phyloP scores from a whole-genome alignment of 1,284 basidiomycete species.

The Crucibulum cyathiforme region DNA sequence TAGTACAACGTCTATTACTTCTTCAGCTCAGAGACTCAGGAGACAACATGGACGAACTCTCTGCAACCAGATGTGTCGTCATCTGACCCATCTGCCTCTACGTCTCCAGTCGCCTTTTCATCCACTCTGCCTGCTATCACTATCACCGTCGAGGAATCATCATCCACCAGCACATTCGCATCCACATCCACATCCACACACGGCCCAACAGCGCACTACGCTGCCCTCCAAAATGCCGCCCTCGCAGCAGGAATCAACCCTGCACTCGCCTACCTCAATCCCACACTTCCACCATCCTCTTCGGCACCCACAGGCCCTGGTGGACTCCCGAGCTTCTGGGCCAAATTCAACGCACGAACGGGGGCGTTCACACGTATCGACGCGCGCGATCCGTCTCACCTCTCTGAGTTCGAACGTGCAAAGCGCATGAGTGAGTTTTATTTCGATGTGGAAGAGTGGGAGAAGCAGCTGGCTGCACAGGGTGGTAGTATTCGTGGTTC shows the following conservation, averaged over 20 bases:
- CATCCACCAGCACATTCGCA: neutral
- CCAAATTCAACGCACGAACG: constrained; percentile 86
- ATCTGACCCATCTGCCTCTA: constrained; percentile 24
- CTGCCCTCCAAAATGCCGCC: constrained; percentile 66
- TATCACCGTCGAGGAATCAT: constrained; percentile 15
- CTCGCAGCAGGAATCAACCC: constrained; percentile 85
- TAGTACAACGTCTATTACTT: constrained; percentile 89
- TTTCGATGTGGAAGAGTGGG: constrained; percentile 87
- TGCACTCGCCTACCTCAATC: constrained; percentile 81
- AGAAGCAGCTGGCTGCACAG: constrained; percentile 69
- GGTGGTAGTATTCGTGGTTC: constrained; percentile 48
- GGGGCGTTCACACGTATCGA: constrained; percentile 76
- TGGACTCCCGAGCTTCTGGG: constrained; percentile 57
- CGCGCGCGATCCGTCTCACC: constrained; percentile 73
- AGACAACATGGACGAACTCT: constrained; percentile 92
- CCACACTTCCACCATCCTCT: constrained; percentile 57
- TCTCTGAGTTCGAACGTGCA: constrained; percentile 84
- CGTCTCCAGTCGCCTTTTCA: constrained; percentile 10
- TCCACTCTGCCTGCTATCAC: constrained; percentile 6
- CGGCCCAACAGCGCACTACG: constrained; percentile 39
- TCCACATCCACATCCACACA: constrained; percentile 6
- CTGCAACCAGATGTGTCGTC: constrained; percentile 50
- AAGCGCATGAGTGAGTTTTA: constrained; percentile 90
- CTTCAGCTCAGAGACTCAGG: constrained; percentile 78
- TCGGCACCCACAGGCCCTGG: constrained; percentile 25